Base-by-base conservation (phyloP, 2,329 filamentous ascomycete genomes). In the Trichoderma asperellum region DNA sequence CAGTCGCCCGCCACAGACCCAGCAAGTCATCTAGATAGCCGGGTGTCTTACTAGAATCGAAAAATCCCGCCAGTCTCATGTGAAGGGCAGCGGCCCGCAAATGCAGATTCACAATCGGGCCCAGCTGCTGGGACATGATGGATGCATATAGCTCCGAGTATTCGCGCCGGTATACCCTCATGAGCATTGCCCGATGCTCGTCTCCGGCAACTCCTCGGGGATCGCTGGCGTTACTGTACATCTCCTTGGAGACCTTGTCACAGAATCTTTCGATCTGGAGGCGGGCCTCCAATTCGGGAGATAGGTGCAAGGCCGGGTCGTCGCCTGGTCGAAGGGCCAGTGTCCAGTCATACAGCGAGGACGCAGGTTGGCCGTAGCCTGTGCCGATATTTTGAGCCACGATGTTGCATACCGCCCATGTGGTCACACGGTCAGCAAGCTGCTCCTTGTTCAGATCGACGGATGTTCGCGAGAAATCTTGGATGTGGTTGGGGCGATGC, bases 371-470 rank as follows among this genome's bases (percentile, higher is more conserved):
- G 6, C 92, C 92, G 74, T 94, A 93, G 24, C 92, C 92, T 4
- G 92, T 95, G n/a, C 91, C 92, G 55, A 94, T 88, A 68, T 89
- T 90, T 75, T 95, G 92, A 27, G 92, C 90, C 40, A 94, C 92
- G 72, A 95, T 91, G 76, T 96, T 96, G 82, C 92, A 93, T 4
- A 93, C 91, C 1, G 92, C 92, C 92, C 92, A 96, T 1, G 92
- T 95, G 62, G 89, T 88, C 55, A 94, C 88, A 47, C 92, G 86
- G 76, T 96, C 92, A 73, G 91, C 88, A 69, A 94, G 87, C 74
- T 94, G 92, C 76, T 94, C 92, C 74, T 91, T 91, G 74, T 92
- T 91, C 49, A 95, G 83, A 73, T 94, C 90, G 37, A 92, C 85
- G 2, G 88, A 90, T 34, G 92, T 90, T 61, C 92, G 84, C 1